Evolutionary conservation across 2,329 filamentous ascomycete species (phyloP).

Genomic region (Paecilomyces sp.): DNA sequence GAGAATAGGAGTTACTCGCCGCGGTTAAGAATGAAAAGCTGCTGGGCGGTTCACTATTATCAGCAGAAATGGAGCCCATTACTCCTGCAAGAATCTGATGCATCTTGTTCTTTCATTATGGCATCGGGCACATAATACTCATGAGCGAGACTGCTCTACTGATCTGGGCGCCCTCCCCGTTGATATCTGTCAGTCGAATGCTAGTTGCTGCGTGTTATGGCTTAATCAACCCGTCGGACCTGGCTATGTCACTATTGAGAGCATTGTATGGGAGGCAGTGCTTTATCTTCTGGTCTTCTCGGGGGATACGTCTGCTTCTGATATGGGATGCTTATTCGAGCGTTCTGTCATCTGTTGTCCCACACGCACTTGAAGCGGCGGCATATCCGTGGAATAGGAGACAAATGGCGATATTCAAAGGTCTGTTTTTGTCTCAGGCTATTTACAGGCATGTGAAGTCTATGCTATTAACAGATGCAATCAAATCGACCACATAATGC

Average conservation of each 20-base stretch:
- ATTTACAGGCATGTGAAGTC: neutral
- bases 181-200: neutral
- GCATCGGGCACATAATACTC: neutral
- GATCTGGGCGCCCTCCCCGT: neutral
- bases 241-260: neutral
- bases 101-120: neutral
- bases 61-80: neutral
- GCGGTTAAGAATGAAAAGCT: constrained; percentile 2
- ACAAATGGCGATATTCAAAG: neutral
- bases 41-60: neutral
- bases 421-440: neutral
- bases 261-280: neutral
- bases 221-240: neutral
- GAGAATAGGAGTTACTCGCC: constrained; percentile 32
- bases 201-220: neutral
- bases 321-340: neutral
- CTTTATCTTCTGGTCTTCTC: neutral
- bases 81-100: neutral
- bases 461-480: neutral
- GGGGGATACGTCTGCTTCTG: neutral
- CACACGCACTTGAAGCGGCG: neutral
- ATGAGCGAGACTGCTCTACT: neutral
- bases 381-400: neutral
- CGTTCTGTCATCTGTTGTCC: too few relatives aligned
- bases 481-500: neutral